Evolutionary conservation across 164 flowering plant genomes (phyloP), one percentile per base, ranked within the genome.

Genomic region (Liquidambar formosana): DNA sequence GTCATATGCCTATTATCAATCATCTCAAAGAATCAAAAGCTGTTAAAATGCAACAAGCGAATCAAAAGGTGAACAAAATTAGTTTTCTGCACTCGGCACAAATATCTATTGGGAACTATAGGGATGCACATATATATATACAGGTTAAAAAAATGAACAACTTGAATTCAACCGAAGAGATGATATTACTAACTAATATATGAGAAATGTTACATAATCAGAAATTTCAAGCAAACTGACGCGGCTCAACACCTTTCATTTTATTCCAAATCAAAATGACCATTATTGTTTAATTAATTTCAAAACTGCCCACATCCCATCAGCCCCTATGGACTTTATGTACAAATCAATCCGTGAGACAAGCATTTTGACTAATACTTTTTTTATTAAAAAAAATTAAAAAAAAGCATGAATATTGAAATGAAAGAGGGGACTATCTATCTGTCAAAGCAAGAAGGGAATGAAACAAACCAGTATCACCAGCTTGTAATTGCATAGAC

Each of bases 401-500:
- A n/a, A n/a, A n/a, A n/a, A n/a, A 16, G 23, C 23, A 33, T 65
- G 56, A 5, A 18, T 14, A 11, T 23, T 3, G 41, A 33, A 33
- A 33, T 2, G 27, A 69, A 54, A 67, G 52, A 47, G 18, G 57
- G 43, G 27, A 51, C 14, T 47, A 16, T 47, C 14, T 47, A 47
- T 16, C 51, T 9, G 16, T 16, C 51, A 0, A 13, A 19, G 46
- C 41, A 33, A 33, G 41, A 33, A 33, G 2, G 6, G 41, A 33
- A 33, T 22, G 63, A 54, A 58, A 67, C 19, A 54, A 83, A 91
- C 99, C 97, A 47, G 98, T 93, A 81, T 95, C 99, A 48, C 99
- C 99, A 64, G 99, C 99, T 82, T 82, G 87, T 73, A 95, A 77
- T 65, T 93, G 96, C 99, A 93, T 91, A 66, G 91, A 84, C 70